A percentile compares a stretch with the other conserved stretches of the same genome.
Evolutionary conservation across 768 basidiomycete genomes (phyloP).

Genomic region (Polyporus arcularius): DNA sequence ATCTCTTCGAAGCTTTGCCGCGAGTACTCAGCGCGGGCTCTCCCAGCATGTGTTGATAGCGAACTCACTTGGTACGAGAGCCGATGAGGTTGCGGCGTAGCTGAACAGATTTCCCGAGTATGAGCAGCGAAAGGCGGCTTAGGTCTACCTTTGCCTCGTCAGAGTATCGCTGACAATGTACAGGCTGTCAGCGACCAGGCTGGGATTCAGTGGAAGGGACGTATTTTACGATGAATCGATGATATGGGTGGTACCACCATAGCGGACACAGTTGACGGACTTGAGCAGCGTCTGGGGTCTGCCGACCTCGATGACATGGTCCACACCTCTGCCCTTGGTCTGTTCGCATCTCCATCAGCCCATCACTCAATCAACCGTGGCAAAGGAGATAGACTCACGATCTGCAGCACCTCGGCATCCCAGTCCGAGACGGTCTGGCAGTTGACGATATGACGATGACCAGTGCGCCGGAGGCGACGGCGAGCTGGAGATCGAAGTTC

Average conservation of each 20-base stretch:
- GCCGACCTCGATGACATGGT: slow-evolving; percentile 52
- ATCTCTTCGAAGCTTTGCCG: slow-evolving; percentile 48
- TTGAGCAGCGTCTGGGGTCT: slow-evolving; percentile 52
- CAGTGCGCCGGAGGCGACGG: slow-evolving; percentile 59
- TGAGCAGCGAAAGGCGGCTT: slow-evolving; percentile 3
- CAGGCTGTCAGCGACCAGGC: slow-evolving; percentile 20
- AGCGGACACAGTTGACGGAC: slow-evolving; percentile 40
- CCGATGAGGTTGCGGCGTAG: slow-evolving; percentile 49
- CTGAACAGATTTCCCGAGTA: slow-evolving; percentile 26
- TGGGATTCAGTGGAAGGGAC: slow-evolving; percentile 28
- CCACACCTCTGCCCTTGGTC: slow-evolving; percentile 32
- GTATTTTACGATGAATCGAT: slow-evolving; percentile 45
- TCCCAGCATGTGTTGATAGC: neutral
- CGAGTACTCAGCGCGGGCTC: too few species aligned
- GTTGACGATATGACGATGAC: slow-evolving; percentile 72
- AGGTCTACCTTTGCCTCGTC: neutral
- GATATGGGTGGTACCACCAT: slow-evolving; percentile 47
- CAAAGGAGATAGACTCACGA: slow-evolving; percentile 20
- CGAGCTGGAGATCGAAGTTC: slow-evolving; percentile 59
- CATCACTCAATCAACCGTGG: neutral
- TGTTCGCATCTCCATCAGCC: slow-evolving; percentile 53
- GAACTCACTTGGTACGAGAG: slow-evolving; percentile 51
- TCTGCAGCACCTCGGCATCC: slow-evolving; percentile 51
- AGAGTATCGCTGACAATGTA: slow-evolving; percentile 25
- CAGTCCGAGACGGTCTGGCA: slow-evolving; percentile 59